A percentile compares a stretch with the other conserved stretches of the same genome.
Conservation (phyloP, 805 yeast species). For the Lachancea mirantina region DNA sequence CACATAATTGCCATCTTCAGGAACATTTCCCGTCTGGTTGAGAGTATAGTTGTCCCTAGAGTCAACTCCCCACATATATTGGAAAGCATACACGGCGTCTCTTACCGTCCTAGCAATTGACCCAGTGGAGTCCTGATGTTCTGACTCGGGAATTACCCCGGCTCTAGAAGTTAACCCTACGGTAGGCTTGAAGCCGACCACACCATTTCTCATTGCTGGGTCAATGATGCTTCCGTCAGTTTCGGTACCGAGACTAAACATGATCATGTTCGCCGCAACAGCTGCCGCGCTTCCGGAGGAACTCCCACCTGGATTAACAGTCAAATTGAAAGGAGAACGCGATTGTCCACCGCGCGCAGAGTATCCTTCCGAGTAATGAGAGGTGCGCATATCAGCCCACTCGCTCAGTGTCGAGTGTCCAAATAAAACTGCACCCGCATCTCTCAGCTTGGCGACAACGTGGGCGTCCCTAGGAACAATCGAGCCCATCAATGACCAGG, state of each 20-base stretch:
- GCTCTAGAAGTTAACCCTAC: constrained; percentile 27
- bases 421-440: constrained; percentile 27
- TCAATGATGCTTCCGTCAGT: constrained; percentile 28
- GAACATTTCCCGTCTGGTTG: constrained; percentile 25
- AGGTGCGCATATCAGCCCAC: constrained; percentile 29
- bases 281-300: constrained; percentile 28
- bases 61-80: constrained; percentile 27
- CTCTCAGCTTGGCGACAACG: constrained; percentile 23
- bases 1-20: constrained; percentile 26
- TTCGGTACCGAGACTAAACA: constrained; percentile 27
- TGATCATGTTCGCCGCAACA: constrained; percentile 26
- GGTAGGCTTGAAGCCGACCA: constrained; percentile 27
- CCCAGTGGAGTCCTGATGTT: constrained; percentile 26
- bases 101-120: constrained; percentile 26
- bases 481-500: constrained; percentile 22
- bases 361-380: constrained; percentile 25
- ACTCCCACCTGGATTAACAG: constrained; percentile 25
- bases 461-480: constrained; percentile 28
- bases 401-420: constrained; percentile 27
- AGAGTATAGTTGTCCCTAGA: constrained; percentile 21
- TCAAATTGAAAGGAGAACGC: constrained; percentile 25
- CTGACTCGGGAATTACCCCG: constrained; percentile 27
- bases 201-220: constrained; percentile 25
- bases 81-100: constrained; percentile 26
- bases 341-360: constrained; percentile 27